These are phyloP conservation scores for Xylaria sp. DNA, from an alignment of 2,329 filamentous ascomycete species.

Conservation along the genomic window DNA sequence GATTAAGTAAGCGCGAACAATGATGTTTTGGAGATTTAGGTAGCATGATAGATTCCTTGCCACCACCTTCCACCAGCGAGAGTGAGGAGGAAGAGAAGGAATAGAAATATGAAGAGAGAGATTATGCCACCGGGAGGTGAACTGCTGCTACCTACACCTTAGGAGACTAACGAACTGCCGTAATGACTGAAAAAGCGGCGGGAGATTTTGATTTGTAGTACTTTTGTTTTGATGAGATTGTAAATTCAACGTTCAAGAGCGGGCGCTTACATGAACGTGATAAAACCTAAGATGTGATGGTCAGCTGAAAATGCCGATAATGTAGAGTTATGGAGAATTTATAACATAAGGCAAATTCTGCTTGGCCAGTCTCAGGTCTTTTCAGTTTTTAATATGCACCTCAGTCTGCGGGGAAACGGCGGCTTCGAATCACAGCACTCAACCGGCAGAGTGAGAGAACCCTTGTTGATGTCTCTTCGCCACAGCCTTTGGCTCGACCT, in stretches of 20 bases:
- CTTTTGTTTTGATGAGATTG: constrained; percentile 15
- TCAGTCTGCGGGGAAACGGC: constrained; percentile 63
- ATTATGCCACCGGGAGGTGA: constrained; percentile 7
- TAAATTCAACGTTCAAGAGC: constrained; percentile 14
- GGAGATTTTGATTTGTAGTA: constrained; percentile 13
- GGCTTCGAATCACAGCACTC: constrained; percentile 57
- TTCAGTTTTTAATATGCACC: constrained; percentile 71
- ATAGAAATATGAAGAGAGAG: constrained; percentile 12
- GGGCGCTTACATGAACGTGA: constrained; percentile 13
- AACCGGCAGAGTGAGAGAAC: constrained; percentile 29
- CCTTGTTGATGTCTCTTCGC: constrained; percentile 55
- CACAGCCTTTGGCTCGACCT: constrained; percentile 70
- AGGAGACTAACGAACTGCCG: constrained; percentile 11
- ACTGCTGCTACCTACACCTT: constrained; percentile 34
- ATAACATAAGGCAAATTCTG: constrained; percentile 23
- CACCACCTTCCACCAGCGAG: background rate
- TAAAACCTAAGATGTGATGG: constrained; percentile 22
- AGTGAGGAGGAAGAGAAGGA: background rate
- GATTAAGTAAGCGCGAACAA: constrained; percentile 30
- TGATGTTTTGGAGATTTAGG: background rate
- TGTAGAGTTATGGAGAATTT: constrained; percentile 9
- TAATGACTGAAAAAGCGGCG: constrained; percentile 12
- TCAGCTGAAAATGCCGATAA: constrained; percentile 25
- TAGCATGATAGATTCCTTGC: constrained; percentile 15
- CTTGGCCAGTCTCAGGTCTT: constrained; percentile 74